Conservation (phyloP, 2,329 filamentous ascomycete species). For the Gnomoniopsis sp. region DNA sequence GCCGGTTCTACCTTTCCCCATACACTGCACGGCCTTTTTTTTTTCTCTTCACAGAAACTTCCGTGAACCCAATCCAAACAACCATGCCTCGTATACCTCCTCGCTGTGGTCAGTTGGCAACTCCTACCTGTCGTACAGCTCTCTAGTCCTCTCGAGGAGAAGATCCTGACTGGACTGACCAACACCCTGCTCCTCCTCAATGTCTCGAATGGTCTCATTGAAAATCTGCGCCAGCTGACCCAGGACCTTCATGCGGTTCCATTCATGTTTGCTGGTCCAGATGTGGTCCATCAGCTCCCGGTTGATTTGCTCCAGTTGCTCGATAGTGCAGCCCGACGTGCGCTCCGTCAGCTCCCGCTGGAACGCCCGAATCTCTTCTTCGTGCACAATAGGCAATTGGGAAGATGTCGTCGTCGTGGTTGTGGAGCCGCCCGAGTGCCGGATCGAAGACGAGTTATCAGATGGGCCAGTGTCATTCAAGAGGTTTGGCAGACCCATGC, state of each 20-base stretch:
- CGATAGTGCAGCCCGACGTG: conserved; percentile 78
- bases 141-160: conserved; percentile 1
- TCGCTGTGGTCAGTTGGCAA: too few species aligned
- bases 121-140: background rate
- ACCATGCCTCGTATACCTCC: too few species aligned
- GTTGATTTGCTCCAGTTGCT: conserved; percentile 93
- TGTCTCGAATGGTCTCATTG: conserved; percentile 70
- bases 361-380: conserved; percentile 52
- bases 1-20: too few species aligned
- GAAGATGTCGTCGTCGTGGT: conserved; percentile 43
- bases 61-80: too few species aligned
- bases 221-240: conserved; percentile 62
- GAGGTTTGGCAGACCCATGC: conserved; percentile 35
- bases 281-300: conserved; percentile 86
- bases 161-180: conserved; percentile 39
- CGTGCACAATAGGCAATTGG: conserved; percentile 41
- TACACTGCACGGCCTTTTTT: too few species aligned
- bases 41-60: too few species aligned
- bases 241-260: conserved; percentile 74
- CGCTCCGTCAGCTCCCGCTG: conserved; percentile 60
- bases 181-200: conserved; percentile 51
- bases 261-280: conserved; percentile 75
- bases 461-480: conserved; percentile 38
- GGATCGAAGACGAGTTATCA: conserved; percentile 23
- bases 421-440: conserved; percentile 27